Evolutionary conservation across 1,139 yeast species (phyloP).

Genomic region (Scheffersomyces cryptocercus): DNA sequence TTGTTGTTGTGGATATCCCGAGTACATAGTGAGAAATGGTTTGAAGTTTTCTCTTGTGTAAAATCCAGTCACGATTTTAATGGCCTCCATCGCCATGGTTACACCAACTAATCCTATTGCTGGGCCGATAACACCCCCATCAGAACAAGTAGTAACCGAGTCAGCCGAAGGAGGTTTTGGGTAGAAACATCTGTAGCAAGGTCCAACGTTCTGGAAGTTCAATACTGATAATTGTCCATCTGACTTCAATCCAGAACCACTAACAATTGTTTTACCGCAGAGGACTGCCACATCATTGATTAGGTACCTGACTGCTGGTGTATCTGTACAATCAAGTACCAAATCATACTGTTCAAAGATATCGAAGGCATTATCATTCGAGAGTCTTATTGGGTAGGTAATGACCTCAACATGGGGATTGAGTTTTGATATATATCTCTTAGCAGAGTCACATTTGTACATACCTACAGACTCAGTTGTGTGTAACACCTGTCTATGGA

Average conservation of each 20-base stretch:
- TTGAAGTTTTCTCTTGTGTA: conserved; percentile 54
- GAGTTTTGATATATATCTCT: conserved; percentile 45
- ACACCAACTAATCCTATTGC: conserved; percentile 91
- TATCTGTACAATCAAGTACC: conserved; percentile 91
- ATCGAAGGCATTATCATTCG: conserved; percentile 59
- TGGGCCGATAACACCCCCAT: conserved; percentile 95
- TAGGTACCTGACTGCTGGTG: conserved; percentile 84
- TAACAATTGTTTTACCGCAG: conserved; percentile 68
- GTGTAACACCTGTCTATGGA: conserved; percentile 89
- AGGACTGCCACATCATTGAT: conserved; percentile 84
- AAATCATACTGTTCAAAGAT: conserved; percentile 68
- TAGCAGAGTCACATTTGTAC: conserved; percentile 80
- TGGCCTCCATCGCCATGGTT: conserved; percentile 84
- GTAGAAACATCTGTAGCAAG: conserved; percentile 92
- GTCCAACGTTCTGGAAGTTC: conserved; percentile 70
- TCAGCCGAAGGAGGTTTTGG: conserved; percentile 90
- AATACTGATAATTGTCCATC: conserved; percentile 87
- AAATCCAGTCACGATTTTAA: conserved; percentile 65
- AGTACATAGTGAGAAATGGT: conserved; percentile 71
- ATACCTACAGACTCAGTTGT: conserved; percentile 64
- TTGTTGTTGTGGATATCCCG: conserved; percentile 73
- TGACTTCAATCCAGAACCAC: conserved; percentile 88
- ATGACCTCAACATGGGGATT: conserved; percentile 67
- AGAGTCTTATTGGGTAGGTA: conserved; percentile 54
- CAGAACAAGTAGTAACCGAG: conserved; percentile 82